Base-by-base conservation (phyloP, 176 grass and related monocot species). In the Phoenix dactylifera region DNA sequence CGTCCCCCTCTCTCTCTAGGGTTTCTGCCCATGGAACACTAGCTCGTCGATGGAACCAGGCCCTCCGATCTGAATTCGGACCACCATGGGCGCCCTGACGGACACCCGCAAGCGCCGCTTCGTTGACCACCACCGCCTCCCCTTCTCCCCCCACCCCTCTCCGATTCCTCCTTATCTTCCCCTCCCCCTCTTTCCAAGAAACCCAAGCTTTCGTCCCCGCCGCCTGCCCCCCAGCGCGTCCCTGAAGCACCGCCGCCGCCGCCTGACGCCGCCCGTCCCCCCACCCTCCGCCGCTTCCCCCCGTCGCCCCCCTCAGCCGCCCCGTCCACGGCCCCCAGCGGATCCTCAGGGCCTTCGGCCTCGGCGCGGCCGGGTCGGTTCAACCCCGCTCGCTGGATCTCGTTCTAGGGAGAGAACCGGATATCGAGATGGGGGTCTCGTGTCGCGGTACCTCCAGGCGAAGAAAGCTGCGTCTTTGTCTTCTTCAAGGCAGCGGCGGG, bases 91-190 rank as follows among this genome's bases (percentile, higher is more conserved):
- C 55, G 87, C 87, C 68, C 82, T 82, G 60, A 82, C 82, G 44
- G 87, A 90, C 67, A 90, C 65, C 74, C 87, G 82, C 63, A 90
- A 90, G 87, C 87, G 87, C 55, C 75, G 77, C 60, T 72, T 80
- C 48, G 64, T 64, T 30, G 75, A 85, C 55, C 75, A 85, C 51
- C 62, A 49, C 60, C 67, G 68, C 58, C 50, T 55, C 22, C 51
- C 74, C 9, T 73, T 70, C 24, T 74, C 48, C 62, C 52, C 72
- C 12, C 49, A 23, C 18, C 24, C 28, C 5, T 63, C 12, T 9
- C 55, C n/a, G 16, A 44, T 24, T 4, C 52, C 52, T 51, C 48
- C 10, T 16, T 55, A 4, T 7, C n/a, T 24, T 10, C 52, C 52
- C 26, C 48, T 12, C 24, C 69, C 16, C 54, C 72, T 9, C 39